A percentile compares a stretch with the other conserved stretches of the same genome.
phyloP scores from a whole-genome alignment of 495 filamentous ascomycete species.

The Penicillium nucicola region DNA sequence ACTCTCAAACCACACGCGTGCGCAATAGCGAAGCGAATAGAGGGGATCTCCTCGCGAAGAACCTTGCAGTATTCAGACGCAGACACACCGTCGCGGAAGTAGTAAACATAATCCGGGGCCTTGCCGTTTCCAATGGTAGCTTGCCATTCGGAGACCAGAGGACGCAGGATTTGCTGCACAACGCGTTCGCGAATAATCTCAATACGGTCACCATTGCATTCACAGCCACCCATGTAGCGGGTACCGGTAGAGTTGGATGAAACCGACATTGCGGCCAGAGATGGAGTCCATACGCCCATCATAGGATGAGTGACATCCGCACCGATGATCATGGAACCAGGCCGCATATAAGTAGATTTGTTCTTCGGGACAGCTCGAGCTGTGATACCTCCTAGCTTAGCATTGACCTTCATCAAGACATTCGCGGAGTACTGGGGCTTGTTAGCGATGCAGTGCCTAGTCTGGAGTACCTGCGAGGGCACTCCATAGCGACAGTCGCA shows the following conservation, averaged over 20 bases:
- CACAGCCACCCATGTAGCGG: constrained; percentile 69
- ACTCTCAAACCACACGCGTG: neutral
- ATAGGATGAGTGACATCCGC: constrained; percentile 84
- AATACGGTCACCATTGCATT: constrained; percentile 72
- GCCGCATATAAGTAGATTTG: constrained; percentile 31
- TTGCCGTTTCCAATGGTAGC: constrained; percentile 44
- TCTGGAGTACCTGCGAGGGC: constrained; percentile 69
- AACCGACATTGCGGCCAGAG: constrained; percentile 83
- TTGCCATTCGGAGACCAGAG: constrained; percentile 62
- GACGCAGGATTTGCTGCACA: constrained; percentile 59
- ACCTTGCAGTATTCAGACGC: constrained; percentile 79
- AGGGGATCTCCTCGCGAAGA: constrained; percentile 66
- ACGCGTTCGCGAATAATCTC: constrained; percentile 70
- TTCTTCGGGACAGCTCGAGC: constrained; percentile 37
- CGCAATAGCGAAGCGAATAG: constrained; percentile 50
- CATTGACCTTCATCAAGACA: constrained; percentile 90
- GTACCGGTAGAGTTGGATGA: constrained; percentile 67
- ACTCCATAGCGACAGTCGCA: constrained; percentile 78
- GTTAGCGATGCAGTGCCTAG: constrained; percentile 55
- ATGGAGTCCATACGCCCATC: constrained; percentile 61
- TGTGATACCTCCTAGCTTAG: constrained; percentile 87
- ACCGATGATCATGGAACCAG: constrained; percentile 73
- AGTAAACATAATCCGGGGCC: constrained; percentile 69
- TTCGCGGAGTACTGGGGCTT: constrained; percentile 81
- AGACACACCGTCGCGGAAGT: constrained; percentile 92